These are phyloP conservation scores for Solanum appendiculatum DNA, from an alignment of 257 asterid genomes.

Conservation along the genomic window DNA sequence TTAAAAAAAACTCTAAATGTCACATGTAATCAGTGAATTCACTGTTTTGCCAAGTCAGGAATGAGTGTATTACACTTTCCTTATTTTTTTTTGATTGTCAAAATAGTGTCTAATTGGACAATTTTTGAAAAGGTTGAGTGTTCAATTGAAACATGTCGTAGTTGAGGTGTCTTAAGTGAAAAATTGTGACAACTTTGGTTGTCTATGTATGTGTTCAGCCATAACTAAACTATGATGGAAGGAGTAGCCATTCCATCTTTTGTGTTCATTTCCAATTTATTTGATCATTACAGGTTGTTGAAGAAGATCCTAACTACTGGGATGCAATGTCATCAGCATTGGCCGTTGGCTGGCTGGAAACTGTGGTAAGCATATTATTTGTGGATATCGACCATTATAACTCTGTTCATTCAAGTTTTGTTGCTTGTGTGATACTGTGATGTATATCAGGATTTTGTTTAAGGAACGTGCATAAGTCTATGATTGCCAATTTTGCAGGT, in stretches of 20 bases:
- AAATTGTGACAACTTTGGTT: neutral
- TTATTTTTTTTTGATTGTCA: neutral
- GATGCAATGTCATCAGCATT: constrained; percentile 79
- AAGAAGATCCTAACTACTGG: constrained; percentile 85
- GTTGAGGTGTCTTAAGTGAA: neutral
- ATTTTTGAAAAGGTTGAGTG: neutral
- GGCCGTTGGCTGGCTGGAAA: constrained; percentile 92
- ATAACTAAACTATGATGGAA: neutral
- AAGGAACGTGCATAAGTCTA: neutral
- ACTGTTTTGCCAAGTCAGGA: neutral
- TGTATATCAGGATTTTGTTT: neutral
- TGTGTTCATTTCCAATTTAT: neutral
- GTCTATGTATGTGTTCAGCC: neutral
- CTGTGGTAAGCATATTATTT: constrained; percentile 45
- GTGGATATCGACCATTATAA: neutral
- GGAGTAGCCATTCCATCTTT: neutral
- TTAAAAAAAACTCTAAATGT: too few relatives aligned
- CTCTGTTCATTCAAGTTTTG: neutral
- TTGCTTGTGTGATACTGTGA: neutral
- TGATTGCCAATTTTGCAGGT: constrained; percentile 37
- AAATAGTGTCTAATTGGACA: neutral
- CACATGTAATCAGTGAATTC: too few relatives aligned
- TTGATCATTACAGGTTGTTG: constrained; percentile 53
- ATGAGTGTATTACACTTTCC: neutral
- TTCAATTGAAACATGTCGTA: neutral